A percentile compares a stretch with the other conserved stretches of the same genome.
These are phyloP conservation scores for Mucor racemosus DNA, from an alignment of 371 early-diverging fungal genomes.

Conservation along the genomic window DNA sequence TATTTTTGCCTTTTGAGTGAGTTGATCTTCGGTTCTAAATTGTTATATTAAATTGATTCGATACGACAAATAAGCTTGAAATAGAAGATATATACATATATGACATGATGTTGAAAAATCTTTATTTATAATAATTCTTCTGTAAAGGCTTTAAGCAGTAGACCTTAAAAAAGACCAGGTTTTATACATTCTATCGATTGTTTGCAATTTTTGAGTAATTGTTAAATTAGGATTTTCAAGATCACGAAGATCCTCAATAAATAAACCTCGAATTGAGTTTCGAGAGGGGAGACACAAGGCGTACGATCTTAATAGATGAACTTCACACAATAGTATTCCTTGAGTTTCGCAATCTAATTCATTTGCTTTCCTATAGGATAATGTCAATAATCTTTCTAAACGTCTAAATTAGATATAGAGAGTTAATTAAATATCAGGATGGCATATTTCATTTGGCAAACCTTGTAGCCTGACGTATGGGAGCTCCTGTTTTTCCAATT, in stretches of 20 bases:
- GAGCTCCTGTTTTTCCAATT: constrained; percentile 32
- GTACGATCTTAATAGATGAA: constrained; percentile 59
- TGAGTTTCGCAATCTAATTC: constrained; percentile 62
- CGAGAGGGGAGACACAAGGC: constrained; percentile 51
- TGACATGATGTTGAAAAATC: too few species aligned
- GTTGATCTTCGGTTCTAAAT: too few species aligned
- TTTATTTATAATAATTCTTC: too few species aligned
- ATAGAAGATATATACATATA: too few species aligned
- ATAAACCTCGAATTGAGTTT: constrained; percentile 58
- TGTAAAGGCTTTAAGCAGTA: not conserved
- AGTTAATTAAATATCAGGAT: not conserved
- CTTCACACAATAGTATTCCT: constrained; percentile 74
- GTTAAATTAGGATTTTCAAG: constrained; percentile 66
- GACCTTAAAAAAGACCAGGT: constrained; percentile 49
- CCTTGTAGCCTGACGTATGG: constrained; percentile 45
- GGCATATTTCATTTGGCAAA: constrained; percentile 11
- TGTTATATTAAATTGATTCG: too few species aligned
- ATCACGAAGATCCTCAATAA: constrained; percentile 74
- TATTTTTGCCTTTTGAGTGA: too few species aligned
- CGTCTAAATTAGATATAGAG: constrained; percentile 35
- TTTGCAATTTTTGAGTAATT: constrained; percentile 62
- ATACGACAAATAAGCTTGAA: too few species aligned
- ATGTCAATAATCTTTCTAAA: constrained; percentile 46
- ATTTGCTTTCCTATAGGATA: constrained; percentile 1
- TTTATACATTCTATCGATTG: constrained; percentile 68